These are phyloP conservation scores for Aspergillus viridinutans DNA, from an alignment of 2,329 filamentous ascomycete genomes.

Conservation along the genomic window DNA sequence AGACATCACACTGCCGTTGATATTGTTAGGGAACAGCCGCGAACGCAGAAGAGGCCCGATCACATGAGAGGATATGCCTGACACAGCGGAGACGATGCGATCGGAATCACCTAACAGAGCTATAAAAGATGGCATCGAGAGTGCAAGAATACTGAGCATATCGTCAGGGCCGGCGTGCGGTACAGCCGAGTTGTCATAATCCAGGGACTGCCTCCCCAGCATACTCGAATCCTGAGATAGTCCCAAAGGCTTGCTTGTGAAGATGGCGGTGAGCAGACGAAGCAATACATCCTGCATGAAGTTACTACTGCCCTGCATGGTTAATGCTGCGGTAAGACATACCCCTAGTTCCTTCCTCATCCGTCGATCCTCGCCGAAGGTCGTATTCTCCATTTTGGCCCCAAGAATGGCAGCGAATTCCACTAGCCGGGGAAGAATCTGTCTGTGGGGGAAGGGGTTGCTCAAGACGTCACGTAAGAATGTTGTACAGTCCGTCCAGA, in stretches of 20 bases:
- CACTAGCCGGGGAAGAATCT: constrained; percentile 78
- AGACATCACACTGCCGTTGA: constrained; percentile 66
- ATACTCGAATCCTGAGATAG: constrained; percentile 57
- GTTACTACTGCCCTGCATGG: constrained; percentile 15
- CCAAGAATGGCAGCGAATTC: constrained; percentile 88
- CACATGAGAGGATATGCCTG: constrained; percentile 76
- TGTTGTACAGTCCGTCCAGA: constrained; percentile 89
- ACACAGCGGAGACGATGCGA: constrained; percentile 71
- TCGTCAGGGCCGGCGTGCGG: constrained; percentile 59
- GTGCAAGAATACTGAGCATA: constrained; percentile 72
- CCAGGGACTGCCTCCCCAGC: constrained; percentile 38
- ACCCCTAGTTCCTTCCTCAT: constrained; percentile 88
- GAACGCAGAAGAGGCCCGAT: constrained; percentile 78
- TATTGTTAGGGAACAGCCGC: constrained; percentile 80
- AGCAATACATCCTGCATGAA: constrained; percentile 73
- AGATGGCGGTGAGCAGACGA: constrained; percentile 83
- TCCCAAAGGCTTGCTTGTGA: constrained; percentile 78
- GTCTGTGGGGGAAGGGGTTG: constrained; percentile 91
- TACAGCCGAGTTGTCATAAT: constrained; percentile 36
- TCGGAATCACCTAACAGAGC: constrained; percentile 83
- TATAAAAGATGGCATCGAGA: constrained; percentile 73
- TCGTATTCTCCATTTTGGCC: constrained; percentile 95
- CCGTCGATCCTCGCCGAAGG: constrained; percentile 87
- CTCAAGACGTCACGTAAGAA: constrained; percentile 86
- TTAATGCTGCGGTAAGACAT: constrained; percentile 36